Evolutionary conservation across 805 yeast species (phyloP).

Genomic region (Zygosaccharomyces rouxii): DNA sequence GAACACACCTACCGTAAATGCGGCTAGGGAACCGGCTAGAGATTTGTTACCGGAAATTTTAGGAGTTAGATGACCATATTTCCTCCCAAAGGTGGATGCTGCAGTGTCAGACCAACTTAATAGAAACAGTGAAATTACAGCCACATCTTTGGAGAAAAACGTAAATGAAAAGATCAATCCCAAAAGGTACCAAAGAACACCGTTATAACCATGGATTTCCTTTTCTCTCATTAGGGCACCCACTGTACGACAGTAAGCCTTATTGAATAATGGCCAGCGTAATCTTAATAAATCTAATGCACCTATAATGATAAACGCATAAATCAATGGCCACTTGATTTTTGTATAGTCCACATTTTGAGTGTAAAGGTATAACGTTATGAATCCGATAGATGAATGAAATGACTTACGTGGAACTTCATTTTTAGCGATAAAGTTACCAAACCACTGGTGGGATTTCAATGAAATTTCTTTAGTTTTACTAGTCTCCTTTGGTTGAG

Average conservation of each 20-base stretch:
- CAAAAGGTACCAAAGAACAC: constrained; percentile 79
- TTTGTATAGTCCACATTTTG: constrained; percentile 50
- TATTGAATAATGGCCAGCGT: constrained; percentile 56
- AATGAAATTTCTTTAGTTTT: constrained; percentile 27
- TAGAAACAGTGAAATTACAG: constrained; percentile 67
- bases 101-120: constrained; percentile 98
- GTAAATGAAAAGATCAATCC: constrained; percentile 72
- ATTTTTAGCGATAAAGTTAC: constrained; percentile 62
- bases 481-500: background rate
- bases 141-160: constrained; percentile 73
- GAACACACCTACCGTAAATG: constrained; percentile 65
- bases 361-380: constrained; percentile 71
- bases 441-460: constrained; percentile 42
- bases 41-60: constrained; percentile 71
- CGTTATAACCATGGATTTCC: constrained; percentile 72
- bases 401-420: constrained; percentile 85
- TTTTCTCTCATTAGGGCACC: constrained; percentile 83
- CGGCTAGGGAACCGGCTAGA: constrained; percentile 86
- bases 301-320: constrained; percentile 54
- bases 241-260: constrained; percentile 56
- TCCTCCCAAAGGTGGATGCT: constrained; percentile 89
- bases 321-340: constrained; percentile 56
- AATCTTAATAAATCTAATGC: constrained; percentile 67
- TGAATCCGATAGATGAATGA: constrained; percentile 84
- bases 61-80: constrained; percentile 79